phyloP scores from a whole-genome alignment of 139 green algal species.

The Chara braunii region DNA sequence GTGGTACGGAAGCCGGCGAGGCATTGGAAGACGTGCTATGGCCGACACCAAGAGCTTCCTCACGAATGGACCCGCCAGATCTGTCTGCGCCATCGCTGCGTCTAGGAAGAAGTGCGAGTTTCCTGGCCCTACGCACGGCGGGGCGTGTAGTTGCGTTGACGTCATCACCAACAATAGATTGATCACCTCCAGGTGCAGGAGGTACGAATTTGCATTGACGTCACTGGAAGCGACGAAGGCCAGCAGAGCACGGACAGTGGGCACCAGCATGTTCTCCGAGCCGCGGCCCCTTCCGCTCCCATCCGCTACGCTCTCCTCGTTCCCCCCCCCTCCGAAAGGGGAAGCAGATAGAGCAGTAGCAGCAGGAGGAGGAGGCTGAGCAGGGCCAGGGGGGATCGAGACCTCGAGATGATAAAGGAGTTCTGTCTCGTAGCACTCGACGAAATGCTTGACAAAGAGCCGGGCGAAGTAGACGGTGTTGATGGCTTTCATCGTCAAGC shows the following conservation, averaged over 20 bases:
- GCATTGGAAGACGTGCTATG: conserved; percentile 19
- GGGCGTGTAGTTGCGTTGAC: conserved; percentile 61
- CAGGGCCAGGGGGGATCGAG: no score
- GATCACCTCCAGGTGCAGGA: conserved; percentile 61
- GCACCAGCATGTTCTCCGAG: conserved; percentile 8
- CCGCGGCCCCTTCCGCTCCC: background rate
- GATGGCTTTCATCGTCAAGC: conserved; percentile 40
- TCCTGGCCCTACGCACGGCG: background rate
- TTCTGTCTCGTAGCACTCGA: conserved; percentile 47
- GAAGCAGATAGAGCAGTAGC: conserved; percentile 14
- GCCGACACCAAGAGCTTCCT: conserved; percentile 43
- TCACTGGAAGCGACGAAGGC: conserved; percentile 2
- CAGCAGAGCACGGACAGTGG: conserved; percentile 12
- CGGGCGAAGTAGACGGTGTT: conserved; percentile 59
- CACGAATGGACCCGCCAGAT: conserved; percentile 39
- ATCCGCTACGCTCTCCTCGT: background rate
- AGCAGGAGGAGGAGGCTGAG: no score
- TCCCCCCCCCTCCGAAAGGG: background rate
- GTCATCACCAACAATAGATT: conserved; percentile 55
- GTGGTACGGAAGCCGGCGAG: conserved; percentile 12
- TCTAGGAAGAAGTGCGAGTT: conserved; percentile 25
- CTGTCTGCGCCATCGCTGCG: conserved; percentile 32
- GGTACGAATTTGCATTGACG: conserved; percentile 49
- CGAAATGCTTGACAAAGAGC: conserved; percentile 54
- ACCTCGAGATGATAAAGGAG: no score